Evolutionary conservation across 2,329 filamentous ascomycete genomes (phyloP).

Genomic region (Sphaerulina populicola): DNA sequence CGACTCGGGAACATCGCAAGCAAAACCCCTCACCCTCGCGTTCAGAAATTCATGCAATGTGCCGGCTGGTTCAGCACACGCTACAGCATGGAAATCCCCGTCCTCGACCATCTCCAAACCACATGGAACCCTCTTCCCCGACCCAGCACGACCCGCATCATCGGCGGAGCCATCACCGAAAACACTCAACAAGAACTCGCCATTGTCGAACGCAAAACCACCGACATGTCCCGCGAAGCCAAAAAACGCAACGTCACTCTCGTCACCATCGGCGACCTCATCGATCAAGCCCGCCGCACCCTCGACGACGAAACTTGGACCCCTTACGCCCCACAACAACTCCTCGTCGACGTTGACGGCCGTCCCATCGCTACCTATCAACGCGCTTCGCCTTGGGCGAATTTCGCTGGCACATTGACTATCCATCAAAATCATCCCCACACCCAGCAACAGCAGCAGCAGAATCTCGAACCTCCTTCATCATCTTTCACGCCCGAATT

Average conservation of each 20-base stretch:
- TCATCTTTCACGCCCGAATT: conserved; percentile 6
- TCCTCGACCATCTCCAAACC: conserved; percentile 2
- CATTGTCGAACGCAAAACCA: background rate
- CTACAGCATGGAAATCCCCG: conserved; percentile 12
- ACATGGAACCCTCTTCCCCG: conserved; percentile 4
- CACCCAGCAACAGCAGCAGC: too few species aligned
- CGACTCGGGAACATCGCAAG: conserved; percentile 5
- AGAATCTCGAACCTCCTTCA: too few species aligned
- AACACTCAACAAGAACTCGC: background rate
- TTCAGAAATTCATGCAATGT: conserved; percentile 13
- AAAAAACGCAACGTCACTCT: background rate
- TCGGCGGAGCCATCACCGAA: background rate
- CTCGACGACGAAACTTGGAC: conserved; percentile 8
- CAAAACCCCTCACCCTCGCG: background rate
- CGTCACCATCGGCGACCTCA: conserved; percentile 9
- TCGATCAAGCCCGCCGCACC: conserved; percentile 6
- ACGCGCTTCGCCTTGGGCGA: conserved; percentile 7
- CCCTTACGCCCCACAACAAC: conserved; percentile 7
- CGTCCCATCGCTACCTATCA: conserved; percentile 5
- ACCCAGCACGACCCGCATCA: background rate
- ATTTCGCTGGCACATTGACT: background rate
- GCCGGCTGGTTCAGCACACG: conserved; percentile 9
- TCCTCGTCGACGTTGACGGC: conserved; percentile 7
- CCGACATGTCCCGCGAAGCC: background rate
- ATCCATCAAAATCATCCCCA: background rate